Conservation (phyloP, 169 alveolate species). For the Plasmodium vinckei region DNA sequence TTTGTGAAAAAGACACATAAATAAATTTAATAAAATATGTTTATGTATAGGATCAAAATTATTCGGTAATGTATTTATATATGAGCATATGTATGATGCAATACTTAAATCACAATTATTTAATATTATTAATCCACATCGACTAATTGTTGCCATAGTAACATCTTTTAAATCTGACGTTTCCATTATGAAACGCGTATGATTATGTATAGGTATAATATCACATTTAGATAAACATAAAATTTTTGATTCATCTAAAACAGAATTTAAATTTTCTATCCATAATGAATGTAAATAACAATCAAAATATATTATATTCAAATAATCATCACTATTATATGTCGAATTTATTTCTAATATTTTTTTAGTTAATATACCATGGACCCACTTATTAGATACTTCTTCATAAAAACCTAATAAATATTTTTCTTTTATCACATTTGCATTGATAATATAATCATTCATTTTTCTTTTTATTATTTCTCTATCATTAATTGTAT, state of each 20-base stretch:
- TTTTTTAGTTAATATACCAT: slow-evolving; percentile 78
- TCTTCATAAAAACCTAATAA: slow-evolving; percentile 70
- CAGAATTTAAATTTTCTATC: slow-evolving; percentile 99
- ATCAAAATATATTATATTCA: slow-evolving; percentile 98
- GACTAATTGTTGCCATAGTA: slow-evolving; percentile 98
- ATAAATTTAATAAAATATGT: slow-evolving; percentile 70
- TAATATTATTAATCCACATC: slow-evolving; percentile 99
- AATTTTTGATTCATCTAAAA: slow-evolving; percentile 98
- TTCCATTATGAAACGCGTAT: slow-evolving; percentile 89
- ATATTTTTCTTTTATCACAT: slow-evolving; percentile 39
- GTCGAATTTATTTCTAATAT: slow-evolving; percentile 68
- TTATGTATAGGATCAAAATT: slow-evolving; percentile 71
- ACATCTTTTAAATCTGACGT: slow-evolving; percentile 96
- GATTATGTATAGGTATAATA: slow-evolving; percentile 91
- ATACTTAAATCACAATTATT: slow-evolving; percentile 92
- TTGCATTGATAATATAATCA: slow-evolving; percentile 70
- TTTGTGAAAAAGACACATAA: slow-evolving; percentile 51
- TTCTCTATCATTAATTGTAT: slow-evolving; percentile 74
- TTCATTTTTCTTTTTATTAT: slow-evolving; percentile 71
- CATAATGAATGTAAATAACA: slow-evolving; percentile 99
- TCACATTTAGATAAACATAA: slow-evolving; percentile 98
- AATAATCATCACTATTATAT: slow-evolving; percentile 79
- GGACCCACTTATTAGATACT: slow-evolving; percentile 74
- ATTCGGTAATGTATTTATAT: slow-evolving; percentile 41
- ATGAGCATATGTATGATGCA: slow-evolving; percentile 71